Base-by-base conservation (phyloP, 1,284 basidiomycete genomes). In the Ceratobasidium sp. region DNA sequence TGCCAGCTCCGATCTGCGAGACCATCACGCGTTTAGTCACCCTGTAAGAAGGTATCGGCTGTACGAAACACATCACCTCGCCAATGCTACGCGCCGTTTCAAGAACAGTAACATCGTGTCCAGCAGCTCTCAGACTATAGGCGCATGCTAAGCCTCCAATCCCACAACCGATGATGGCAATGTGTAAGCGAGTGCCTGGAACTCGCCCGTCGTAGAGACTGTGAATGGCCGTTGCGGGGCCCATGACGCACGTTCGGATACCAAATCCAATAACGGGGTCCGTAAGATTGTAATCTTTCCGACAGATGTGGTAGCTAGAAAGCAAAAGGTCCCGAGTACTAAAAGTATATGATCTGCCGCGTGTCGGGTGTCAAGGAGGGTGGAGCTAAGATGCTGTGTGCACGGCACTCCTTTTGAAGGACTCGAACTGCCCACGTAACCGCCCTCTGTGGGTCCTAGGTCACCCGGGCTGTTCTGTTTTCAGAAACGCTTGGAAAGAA, bases 141-240 rank as follows among this genome's bases (percentile, higher is more conserved):
- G 83, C 82, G 28, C 84, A 82, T 6, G 83, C 81, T 40, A 86
- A 80, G 0, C 84, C 84, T 42, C 83, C 84, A 46, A 85, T 79
- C 5, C 84, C 84, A 66, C 82, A 83, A 25, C 84, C 84, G 40
- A 85, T 81, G 75, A 85, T 77, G 74, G 84, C 76, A 79, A 83
- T 77, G 77, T 83, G 77, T 76, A 87, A 81, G 3, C 75, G 74
- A 25, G 80, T 78, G 0, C 80, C 46, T 16, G 83, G 80, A 18
- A 48, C 40, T 9, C 72, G 73, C 25, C 73, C 73, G 49, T 44
- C 64, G 64, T 74, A 71, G 25, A 44, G 38, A 7, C 33, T 16
- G 36, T 11, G 30, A 18, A 11, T 44, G 40, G 21, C 58, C 7
- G 40, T 44, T 51, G 48, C 48, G 12, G 12, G 25, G 48, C 23